Evolutionary conservation across 23 red algal genomes (phyloP), one percentile per base, ranked within the genome.

Genomic region (Gracilaria caudata): DNA sequence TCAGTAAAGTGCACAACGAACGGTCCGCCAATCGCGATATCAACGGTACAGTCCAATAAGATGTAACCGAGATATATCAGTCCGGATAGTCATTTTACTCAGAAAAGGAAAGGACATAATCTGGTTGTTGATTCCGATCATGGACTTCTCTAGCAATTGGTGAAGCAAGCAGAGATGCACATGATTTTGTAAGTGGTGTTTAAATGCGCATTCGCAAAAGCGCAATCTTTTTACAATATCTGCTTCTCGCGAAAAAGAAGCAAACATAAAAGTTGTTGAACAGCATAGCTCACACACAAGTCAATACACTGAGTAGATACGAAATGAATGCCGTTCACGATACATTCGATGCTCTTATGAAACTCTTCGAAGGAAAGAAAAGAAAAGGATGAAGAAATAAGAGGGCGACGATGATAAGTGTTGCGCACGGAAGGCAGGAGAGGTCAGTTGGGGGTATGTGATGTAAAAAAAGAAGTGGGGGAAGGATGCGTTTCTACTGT

Each of bases 181-280:
- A 28, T 24, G 8, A 2, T 28, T 0, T 60, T 60, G 11, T 60
- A 56, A 56, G 21, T 56, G 53, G 7, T 7, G 25, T 60, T 60
- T 60, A 60, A 60, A 17, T 36, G 65, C 65, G 65, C 65, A 71
- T 40, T 71, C 35, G 65, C 37, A 71, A 71, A 41, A 71, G 65
- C 65, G 65, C 65, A 28, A 21, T 71, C 65, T 71, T 41, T 71
- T 71, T 71, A 71, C 65, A 71, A 41, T 71, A 71, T 71, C 65
- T 71, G 65, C 65, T 21, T 39, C 65, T 71, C 37, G 65, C 65
- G 65, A 71, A 71, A 71, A 71, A 36, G 65, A 71, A 71, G 34
- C 65, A 71, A 71, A 71, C 65, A 71, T 71, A 71, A 71, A 19
- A 71, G 65, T 71, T 71, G 65, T 12, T 17, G 57, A 60, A 60